A percentile compares a stretch with the other conserved stretches of the same genome.
Evolutionary conservation across 208 protist species (phyloP).

Genomic region (Leptomonas seymouri): DNA sequence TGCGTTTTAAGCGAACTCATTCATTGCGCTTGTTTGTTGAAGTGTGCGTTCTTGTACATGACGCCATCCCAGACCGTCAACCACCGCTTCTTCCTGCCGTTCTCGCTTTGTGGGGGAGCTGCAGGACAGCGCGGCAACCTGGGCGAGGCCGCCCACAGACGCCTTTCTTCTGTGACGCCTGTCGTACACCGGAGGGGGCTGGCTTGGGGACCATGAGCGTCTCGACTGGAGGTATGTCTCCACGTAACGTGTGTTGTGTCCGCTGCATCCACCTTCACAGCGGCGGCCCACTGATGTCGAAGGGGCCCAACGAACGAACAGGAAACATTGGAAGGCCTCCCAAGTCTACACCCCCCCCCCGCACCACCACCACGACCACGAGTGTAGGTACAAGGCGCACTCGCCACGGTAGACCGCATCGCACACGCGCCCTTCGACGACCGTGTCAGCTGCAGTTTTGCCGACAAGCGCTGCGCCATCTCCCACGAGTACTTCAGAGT

Average conservation of each 20-base stretch:
- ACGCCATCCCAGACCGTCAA: no score
- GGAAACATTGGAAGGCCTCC: neutral
- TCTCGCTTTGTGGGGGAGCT: neutral
- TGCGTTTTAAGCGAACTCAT: no score
- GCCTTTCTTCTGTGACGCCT: conserved; percentile 11
- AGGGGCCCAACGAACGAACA: conserved; percentile 40
- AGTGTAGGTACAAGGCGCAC: conserved; percentile 35
- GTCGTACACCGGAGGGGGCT: neutral
- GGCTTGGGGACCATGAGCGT: conserved; percentile 34
- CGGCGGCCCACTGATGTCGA: conserved; percentile 38
- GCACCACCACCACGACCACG: no score
- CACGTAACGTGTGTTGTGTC: neutral
- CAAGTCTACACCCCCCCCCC: neutral
- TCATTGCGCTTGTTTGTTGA: no score
- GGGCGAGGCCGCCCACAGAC: conserved; percentile 1
- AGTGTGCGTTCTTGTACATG: no score
- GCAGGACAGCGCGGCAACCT: conserved; percentile 1
- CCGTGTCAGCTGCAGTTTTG: conserved; percentile 41
- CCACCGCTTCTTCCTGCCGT: neutral
- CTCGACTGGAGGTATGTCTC: neutral
- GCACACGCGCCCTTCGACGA: conserved; percentile 46
- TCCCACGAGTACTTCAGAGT: conserved; percentile 22
- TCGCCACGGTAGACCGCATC: conserved; percentile 42
- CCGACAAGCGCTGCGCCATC: conserved; percentile 35
- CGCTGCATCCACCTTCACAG: conserved; percentile 27